phyloP scores from a whole-genome alignment of 2,329 filamentous ascomycete species.

The Arthrobotrys musiformis region DNA sequence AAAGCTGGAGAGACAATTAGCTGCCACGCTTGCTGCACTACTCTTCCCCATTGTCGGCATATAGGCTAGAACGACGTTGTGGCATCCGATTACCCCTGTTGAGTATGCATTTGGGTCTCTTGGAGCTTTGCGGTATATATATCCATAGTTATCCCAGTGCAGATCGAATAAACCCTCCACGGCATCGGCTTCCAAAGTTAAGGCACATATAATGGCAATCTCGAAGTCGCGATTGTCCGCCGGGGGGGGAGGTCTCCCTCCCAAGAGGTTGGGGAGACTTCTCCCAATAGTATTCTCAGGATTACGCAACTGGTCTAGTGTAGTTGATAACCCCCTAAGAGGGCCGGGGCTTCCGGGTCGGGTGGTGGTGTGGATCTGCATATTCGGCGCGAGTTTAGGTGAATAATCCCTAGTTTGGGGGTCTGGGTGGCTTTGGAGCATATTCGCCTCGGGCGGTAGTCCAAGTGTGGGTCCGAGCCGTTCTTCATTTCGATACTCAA shows the following conservation, averaged over 20 bases:
- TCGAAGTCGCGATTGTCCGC: slow-evolving; percentile 59
- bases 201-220: slow-evolving; percentile 62
- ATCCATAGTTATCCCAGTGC: slow-evolving; percentile 56
- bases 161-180: slow-evolving; percentile 60
- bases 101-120: slow-evolving; percentile 60
- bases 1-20: too few relatives aligned
- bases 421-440: background rate
- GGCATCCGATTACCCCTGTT: slow-evolving; percentile 60
- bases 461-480: background rate
- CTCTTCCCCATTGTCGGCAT: slow-evolving; percentile 60
- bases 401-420: background rate
- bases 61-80: slow-evolving; percentile 62
- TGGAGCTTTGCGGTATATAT: background rate
- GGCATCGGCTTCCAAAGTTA: slow-evolving; percentile 61
- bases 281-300: background rate
- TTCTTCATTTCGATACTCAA: background rate
- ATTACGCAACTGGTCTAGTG: background rate
- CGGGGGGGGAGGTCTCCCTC: background rate
- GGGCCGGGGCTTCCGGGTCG: background rate
- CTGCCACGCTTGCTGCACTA: slow-evolving; percentile 57
- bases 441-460: background rate
- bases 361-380: background rate
- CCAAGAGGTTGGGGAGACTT: background rate
- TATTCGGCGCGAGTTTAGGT: background rate
- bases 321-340: background rate